Conservation (phyloP, 306 rosid species). For the Ceratonia siliqua region DNA sequence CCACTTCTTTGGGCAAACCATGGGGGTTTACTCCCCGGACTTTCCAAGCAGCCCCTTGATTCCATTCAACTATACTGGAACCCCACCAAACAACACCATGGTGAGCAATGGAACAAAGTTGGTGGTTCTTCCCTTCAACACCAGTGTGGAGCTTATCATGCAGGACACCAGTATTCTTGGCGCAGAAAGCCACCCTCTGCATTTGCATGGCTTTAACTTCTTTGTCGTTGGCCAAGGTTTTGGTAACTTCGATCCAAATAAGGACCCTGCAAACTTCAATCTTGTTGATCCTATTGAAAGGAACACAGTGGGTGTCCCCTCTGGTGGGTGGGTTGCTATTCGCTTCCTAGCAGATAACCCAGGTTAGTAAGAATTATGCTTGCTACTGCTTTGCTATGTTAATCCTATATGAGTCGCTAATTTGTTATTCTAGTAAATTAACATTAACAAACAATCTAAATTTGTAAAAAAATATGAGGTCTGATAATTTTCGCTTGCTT, state of each 20-base stretch:
- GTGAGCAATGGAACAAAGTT: constrained; percentile 52
- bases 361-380: constrained; percentile 26
- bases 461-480: no score
- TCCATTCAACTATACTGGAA: constrained; percentile 49
- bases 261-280: constrained; percentile 42
- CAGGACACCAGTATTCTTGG: constrained; percentile 55
- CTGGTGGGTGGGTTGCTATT: constrained; percentile 57
- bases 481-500: no score
- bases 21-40: constrained; percentile 36
- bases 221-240: constrained; percentile 57
- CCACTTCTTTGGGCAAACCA: constrained; percentile 41
- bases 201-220: constrained; percentile 60
- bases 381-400: not conserved
- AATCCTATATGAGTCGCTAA: not conserved
- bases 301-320: constrained; percentile 51
- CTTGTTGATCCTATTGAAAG: constrained; percentile 53
- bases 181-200: constrained; percentile 53
- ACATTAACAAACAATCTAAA: no score
- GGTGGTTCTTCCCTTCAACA: constrained; percentile 42
- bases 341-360: constrained; percentile 59
- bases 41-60: constrained; percentile 41
- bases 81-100: constrained; percentile 43
- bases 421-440: no score
- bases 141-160: constrained; percentile 46
- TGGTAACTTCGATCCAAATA: constrained; percentile 47